Evolutionary conservation across 805 yeast genomes (phyloP), one percentile per base, ranked within the genome.

Genomic region (Suhomyces pyralidae): DNA sequence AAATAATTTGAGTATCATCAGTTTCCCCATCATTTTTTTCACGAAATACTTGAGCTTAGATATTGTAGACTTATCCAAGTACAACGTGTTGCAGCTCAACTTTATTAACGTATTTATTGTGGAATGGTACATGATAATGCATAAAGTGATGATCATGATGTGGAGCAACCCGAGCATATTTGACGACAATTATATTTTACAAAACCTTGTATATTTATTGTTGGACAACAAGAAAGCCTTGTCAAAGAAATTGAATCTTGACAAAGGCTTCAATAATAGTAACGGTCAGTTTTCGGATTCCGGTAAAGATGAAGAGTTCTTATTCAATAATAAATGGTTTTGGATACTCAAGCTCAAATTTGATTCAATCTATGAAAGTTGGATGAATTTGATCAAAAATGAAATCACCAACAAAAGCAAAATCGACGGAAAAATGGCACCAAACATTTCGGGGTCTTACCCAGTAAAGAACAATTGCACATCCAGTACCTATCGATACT

Each of bases 1-100:
- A 60, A 79, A 81, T 59, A 81, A 81, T 55, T 63, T 82, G 49
- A 84, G 84, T 1, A 70, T 81, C 24, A 69, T 81, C 12, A 65
- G 80, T 8, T 71, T 79, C 53, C 86, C 86, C 0, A 57, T 81
- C 32, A 60, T 81, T 7, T 73, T 80, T 60, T 67, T 58, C 54
- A 65, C 55, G 53, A 70, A 40, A 45, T 76, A 74, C 50, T 59
- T 69, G n/a, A 61, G 61, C 26, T 56, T 63, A 26, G 57, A 60
- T 19, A 55, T 68, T 14, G 62, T 64, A 24, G 58, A 62, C 10
- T 64, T 67, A 42, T 58, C 71, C 22, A 61, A 64, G 30, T 60
- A 71, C 42, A 62, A 62, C 45, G 49, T 58, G 4, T 43, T 56
- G 12, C 71, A 70, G 45, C 49, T 68, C 40, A 56, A 67, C 26